Evolutionary conservation across 768 basidiomycete species (phyloP), one percentile per base, ranked within the genome.

Genomic region (Psilocybe cubensis): DNA sequence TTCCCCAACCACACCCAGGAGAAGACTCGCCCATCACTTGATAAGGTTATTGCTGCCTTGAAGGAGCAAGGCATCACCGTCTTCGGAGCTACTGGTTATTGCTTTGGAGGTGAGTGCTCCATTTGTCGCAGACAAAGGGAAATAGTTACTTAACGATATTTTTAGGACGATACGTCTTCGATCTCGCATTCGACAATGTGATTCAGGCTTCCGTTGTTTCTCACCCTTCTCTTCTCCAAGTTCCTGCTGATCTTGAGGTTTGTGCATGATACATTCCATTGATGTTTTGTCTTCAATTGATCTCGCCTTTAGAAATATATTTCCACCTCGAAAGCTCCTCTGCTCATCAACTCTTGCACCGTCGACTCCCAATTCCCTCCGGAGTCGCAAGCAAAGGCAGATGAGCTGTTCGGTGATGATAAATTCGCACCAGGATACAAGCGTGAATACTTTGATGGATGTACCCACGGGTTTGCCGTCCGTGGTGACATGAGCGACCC

Each of bases 261-360:
- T 14, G 63, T 56, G 14, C 23, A 38, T 38, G 35, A n/a, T 14
- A 17, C 24, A 35, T 35, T 18, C 29, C 40, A 17, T 40, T 12
- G 14, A 42, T 17, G 9, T 29, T 57, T 10, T 9, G 31, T 20
- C 35, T 33, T 4, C 17, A 14, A 17, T 45, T 48, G 10, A 24
- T 21, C 14, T 11, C 10, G 33, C 44, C 18, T 1, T 11, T 58
- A 86, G 87, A 81, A 74, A 76, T 83, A 84, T 68, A 62, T 71
- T 43, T 53, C 63, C 2, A 61, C 47, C 10, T 74, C 85, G 27
- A 79, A 79, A 44, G 78, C 78, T 1, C 86, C 88, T 20, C 75
- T 90, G 24, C 78, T 91, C 35, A 85, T 89, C 72, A 89, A 89
- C 75, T 83, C 82, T 41, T 88, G 88, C 71, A 76, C 79, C 24